Evolutionary conservation across 169 alveolate species (phyloP).

Genomic region (Pseudocohnilembus persalinus): DNA sequence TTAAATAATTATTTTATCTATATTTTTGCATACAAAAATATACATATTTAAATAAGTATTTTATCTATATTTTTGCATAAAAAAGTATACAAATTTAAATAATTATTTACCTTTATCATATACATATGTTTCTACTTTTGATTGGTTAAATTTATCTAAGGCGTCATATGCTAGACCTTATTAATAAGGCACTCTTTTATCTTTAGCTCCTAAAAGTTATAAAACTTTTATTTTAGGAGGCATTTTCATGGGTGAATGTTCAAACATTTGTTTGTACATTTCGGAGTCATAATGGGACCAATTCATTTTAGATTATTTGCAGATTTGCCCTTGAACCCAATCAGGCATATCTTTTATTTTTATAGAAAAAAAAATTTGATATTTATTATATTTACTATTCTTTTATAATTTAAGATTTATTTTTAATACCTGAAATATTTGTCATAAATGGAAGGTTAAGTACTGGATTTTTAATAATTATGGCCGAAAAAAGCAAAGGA

Average conservation of each 20-base stretch:
- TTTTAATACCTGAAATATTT: not conserved
- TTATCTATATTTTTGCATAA: too few relatives aligned
- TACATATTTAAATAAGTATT: too few relatives aligned
- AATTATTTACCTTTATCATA: slow-evolving; percentile 44
- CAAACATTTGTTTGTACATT: slow-evolving; percentile 9
- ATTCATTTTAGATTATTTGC: not conserved
- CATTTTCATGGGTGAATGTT: slow-evolving; percentile 12
- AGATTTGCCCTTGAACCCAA: too few relatives aligned
- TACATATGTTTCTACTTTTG: slow-evolving; percentile 27
- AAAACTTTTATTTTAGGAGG: slow-evolving; percentile 20
- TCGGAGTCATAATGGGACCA: slow-evolving; percentile 32
- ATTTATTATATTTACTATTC: too few relatives aligned
- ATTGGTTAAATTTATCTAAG: not conserved
- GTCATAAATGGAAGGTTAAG: not conserved
- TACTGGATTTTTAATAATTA: not conserved
- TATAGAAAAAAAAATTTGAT: too few relatives aligned
- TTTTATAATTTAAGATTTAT: too few relatives aligned
- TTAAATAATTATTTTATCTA: too few relatives aligned
- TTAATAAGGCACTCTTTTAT: slow-evolving; percentile 38
- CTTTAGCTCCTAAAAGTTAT: slow-evolving; percentile 18
- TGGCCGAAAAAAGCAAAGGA: not conserved
- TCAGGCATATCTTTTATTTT: too few relatives aligned
- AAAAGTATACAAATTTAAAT: too few relatives aligned
- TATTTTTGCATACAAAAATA: too few relatives aligned
- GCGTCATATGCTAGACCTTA: slow-evolving; percentile 22